Evolutionary conservation across 2,329 filamentous ascomycete species (phyloP).

Genomic region (Neocucurbitaria cava): DNA sequence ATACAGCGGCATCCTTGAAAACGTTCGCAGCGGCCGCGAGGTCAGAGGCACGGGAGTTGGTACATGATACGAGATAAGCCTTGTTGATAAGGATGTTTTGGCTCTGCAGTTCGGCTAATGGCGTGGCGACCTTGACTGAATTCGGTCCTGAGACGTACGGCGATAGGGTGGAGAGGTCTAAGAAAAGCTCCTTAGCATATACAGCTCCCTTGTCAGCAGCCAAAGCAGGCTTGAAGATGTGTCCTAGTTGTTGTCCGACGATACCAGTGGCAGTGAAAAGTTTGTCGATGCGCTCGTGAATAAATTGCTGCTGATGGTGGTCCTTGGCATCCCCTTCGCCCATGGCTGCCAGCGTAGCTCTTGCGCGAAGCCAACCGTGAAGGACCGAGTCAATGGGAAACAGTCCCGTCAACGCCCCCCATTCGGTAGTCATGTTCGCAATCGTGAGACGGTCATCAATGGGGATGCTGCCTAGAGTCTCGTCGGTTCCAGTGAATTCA

Average conservation of each 20-base stretch:
- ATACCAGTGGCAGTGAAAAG: slow-evolving; percentile 61
- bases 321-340: slow-evolving; percentile 57
- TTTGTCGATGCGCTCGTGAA: slow-evolving; percentile 75
- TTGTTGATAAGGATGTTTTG: slow-evolving; percentile 81
- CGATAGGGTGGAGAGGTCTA: slow-evolving; percentile 82
- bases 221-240: slow-evolving; percentile 63
- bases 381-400: slow-evolving; percentile 83
- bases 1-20: slow-evolving; percentile 75
- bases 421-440: slow-evolving; percentile 83
- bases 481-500: slow-evolving; percentile 82
- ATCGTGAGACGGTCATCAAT: slow-evolving; percentile 79
- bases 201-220: slow-evolving; percentile 76
- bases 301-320: slow-evolving; percentile 66
- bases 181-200: slow-evolving; percentile 83
- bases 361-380: slow-evolving; percentile 75
- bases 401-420: slow-evolving; percentile 74
- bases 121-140: slow-evolving; percentile 85
- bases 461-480: slow-evolving; percentile 75
- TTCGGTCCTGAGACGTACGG: slow-evolving; percentile 89
- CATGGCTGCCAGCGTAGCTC: slow-evolving; percentile 76
- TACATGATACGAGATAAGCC: slow-evolving; percentile 89
- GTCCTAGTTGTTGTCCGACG: slow-evolving; percentile 42
- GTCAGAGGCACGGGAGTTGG: slow-evolving; percentile 83
- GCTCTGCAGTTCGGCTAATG: slow-evolving; percentile 73
- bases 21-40: slow-evolving; percentile 82